Conservation (phyloP, 2,329 filamentous ascomycete genomes). For the Beauveria scarabaeidicola region DNA sequence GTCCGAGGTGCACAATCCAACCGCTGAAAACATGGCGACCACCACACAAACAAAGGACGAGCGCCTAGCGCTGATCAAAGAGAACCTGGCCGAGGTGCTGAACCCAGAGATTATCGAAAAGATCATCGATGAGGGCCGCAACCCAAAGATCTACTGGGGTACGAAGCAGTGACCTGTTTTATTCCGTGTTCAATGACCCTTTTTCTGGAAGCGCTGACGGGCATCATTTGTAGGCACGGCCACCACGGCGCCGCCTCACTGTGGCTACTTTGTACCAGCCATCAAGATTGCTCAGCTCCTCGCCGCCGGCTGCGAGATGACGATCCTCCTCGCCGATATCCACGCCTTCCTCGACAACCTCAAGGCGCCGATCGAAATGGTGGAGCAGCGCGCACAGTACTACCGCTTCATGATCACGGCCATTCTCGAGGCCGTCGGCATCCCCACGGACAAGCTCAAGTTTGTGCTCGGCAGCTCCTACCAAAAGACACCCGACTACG, state of each 20-base stretch:
- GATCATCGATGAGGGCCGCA: conserved; percentile 60
- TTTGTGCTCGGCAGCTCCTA: conserved; percentile 82
- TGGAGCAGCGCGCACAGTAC: conserved; percentile 73
- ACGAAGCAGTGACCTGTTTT: conserved; percentile 12
- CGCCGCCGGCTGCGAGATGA: conserved; percentile 73
- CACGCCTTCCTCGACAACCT: conserved; percentile 75
- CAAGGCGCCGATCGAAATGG: conserved; percentile 82
- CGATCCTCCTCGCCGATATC: conserved; percentile 66
- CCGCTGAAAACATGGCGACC: background rate
- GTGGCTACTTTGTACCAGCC: conserved; percentile 80
- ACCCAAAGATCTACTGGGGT: conserved; percentile 80
- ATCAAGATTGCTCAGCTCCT: conserved; percentile 88
- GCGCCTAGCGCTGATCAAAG: conserved; percentile 66
- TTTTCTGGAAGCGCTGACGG: background rate
- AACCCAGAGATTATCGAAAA: conserved; percentile 77
- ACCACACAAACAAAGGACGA: conserved; percentile 40
- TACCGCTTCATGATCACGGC: conserved; percentile 70
- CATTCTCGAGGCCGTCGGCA: conserved; percentile 67
- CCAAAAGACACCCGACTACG: conserved; percentile 65
- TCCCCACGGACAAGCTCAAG: conserved; percentile 67
- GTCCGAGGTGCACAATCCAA: background rate
- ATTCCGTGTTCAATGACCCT: background rate
- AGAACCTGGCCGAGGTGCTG: conserved; percentile 73
- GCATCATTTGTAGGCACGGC: conserved; percentile 49
- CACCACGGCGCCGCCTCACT: conserved; percentile 80